Evolutionary conservation across 179 eudicot genomes (phyloP).

Genomic region (Vitellaria paradoxa): DNA sequence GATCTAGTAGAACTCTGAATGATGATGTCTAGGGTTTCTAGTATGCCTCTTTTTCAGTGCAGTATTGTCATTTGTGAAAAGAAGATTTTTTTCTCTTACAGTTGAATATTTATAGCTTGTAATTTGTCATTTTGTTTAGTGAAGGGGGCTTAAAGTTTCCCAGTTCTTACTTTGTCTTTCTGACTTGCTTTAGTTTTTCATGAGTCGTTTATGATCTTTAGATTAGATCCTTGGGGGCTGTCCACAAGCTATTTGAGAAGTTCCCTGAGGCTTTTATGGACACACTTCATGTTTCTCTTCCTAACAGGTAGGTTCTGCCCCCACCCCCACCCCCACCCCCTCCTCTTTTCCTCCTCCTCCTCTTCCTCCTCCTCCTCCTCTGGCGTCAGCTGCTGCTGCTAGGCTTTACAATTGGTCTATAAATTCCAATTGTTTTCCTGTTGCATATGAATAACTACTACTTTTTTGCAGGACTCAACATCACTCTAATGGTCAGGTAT

Average conservation of each 20-base stretch:
- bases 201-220: slow-evolving; percentile 29
- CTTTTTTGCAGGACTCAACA: slow-evolving; percentile 55
- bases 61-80: not conserved
- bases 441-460: slow-evolving; percentile 7
- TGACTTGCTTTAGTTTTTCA: not conserved
- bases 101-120: not conserved
- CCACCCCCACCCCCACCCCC: not conserved
- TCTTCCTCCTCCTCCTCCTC: not conserved
- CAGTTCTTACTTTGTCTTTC: not conserved
- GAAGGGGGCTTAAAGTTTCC: slow-evolving; percentile 1
- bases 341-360: not conserved
- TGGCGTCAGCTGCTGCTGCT: not conserved
- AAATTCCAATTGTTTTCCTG: not conserved
- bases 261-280: slow-evolving; percentile 90
- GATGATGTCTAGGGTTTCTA: not conserved
- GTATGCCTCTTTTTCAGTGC: not conserved
- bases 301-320: slow-evolving; percentile 33
- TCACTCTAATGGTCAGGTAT: slow-evolving; percentile 39
- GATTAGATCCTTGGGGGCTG: slow-evolving; percentile 94
- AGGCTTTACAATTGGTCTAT: slow-evolving; percentile 2
- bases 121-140: not conserved
- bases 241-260: slow-evolving; percentile 89
- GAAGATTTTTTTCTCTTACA: not conserved
- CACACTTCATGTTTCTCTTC: slow-evolving; percentile 59
- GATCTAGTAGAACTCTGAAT: not conserved